Evolutionary conservation across 2,329 filamentous ascomycete genomes (phyloP), one percentile per base, ranked within the genome.

Genomic region (Dactylella cylindrospora): DNA sequence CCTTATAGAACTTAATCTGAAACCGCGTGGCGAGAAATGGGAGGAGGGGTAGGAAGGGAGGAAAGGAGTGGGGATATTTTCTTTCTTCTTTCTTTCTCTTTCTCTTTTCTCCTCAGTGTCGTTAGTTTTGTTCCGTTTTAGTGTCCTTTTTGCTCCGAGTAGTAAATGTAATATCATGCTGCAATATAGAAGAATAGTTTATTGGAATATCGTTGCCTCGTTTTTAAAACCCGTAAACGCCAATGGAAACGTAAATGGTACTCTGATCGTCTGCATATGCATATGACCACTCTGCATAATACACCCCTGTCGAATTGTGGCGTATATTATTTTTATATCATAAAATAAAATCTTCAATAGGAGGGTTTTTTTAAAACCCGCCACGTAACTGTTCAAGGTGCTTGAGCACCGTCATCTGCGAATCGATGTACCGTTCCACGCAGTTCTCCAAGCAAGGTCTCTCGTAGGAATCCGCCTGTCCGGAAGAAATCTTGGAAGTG

Each of bases 381-480:
- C 72, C 72, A 64, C 80, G 75, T 74, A 87, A 74, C 64, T 74
- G 80, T 72, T 93, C 84, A 70, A 97, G 76, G 72, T 96, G 86
- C 78, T 84, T 85, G 74, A 96, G 77, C n/a, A 95, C 86, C 47
- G 88, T 77, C 67, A 87, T 75, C 75, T 91, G 93, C 65, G 90
- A 81, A 74, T 98, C 93, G 76, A 97, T 80, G 75, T 94, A 97
- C 53, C 93, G 80, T 70, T 95, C 88, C 53, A 97, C 90, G 71
- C 93, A 98, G 77, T 95, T 96, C 73, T 84, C 79, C 72, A 95
- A 80, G 74, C 93, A 98, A 6, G 78, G 76, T 76, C 93, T 85
- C 76, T 98, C 93, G 64, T 75, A 77, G 70, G 79, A 81, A 67
- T 94, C 88, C 67, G 98, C 77, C 69, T 83, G 81, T 22, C 83